phyloP scores from a whole-genome alignment of 108 stramenopile species.

The Epipyxis sp. region DNA sequence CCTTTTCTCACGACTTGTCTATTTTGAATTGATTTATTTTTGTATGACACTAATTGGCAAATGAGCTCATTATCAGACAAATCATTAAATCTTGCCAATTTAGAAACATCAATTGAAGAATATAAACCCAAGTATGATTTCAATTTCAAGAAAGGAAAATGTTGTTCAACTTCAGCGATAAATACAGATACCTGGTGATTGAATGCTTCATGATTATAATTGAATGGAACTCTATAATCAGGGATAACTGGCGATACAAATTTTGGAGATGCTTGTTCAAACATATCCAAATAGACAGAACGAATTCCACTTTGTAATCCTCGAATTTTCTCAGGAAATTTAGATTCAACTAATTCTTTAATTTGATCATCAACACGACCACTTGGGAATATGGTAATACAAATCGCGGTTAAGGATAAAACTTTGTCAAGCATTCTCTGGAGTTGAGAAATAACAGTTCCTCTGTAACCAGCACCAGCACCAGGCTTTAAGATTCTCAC shows the following conservation, averaged over 20 bases:
- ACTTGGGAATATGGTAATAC: neutral
- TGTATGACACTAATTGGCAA: neutral
- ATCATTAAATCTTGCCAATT: constrained; percentile 17
- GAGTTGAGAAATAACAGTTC: neutral
- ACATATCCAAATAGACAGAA: neutral
- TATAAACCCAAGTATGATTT: neutral
- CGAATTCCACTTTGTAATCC: neutral
- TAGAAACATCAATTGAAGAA: constrained; percentile 1
- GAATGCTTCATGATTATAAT: neutral
- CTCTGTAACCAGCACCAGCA: neutral
- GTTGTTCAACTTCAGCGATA: neutral
- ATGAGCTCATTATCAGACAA: neutral
- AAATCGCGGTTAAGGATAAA: constrained; percentile 2
- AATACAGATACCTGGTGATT: neutral
- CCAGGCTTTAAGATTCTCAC: constrained; percentile 20
- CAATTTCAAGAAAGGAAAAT: neutral
- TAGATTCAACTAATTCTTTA: neutral
- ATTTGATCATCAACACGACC: constrained; percentile 14
- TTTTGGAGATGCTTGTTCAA: constrained; percentile 28
- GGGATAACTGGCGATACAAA: constrained; percentile 18
- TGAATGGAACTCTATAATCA: neutral
- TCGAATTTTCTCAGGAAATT: constrained; percentile 22
- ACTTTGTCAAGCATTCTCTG: constrained; percentile 21
- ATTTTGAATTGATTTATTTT: too few relatives aligned
- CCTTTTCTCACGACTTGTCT: neutral